Conservation (phyloP, 495 filamentous ascomycete species). For the Xylaria sp. region DNA sequence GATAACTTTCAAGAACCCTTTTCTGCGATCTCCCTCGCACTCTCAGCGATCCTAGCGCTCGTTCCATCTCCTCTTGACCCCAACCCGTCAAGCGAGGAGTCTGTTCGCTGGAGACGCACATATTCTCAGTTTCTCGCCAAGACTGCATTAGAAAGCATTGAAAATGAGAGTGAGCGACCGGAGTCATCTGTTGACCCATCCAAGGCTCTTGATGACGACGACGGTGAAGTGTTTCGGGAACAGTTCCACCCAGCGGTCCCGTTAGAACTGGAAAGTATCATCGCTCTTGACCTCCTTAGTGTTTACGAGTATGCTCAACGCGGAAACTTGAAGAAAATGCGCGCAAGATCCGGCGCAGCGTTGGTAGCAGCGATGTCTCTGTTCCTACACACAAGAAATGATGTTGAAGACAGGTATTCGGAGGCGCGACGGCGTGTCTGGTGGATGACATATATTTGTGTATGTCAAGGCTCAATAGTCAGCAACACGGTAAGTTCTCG, state of each 20-base stretch:
- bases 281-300: conserved; percentile 63
- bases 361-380: conserved; percentile 61
- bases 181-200: conserved; percentile 61
- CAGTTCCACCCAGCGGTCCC: conserved; percentile 60
- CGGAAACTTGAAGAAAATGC: conserved; percentile 68
- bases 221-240: conserved; percentile 51
- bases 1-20: conserved; percentile 55
- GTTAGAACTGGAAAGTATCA: conserved; percentile 60
- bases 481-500: conserved; percentile 59
- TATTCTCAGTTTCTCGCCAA: conserved; percentile 64
- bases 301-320: conserved; percentile 68
- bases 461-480: conserved; percentile 65
- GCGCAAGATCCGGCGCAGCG: conserved; percentile 63
- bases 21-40: conserved; percentile 61
- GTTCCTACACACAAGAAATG: conserved; percentile 55
- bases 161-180: conserved; percentile 63
- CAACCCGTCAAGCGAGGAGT: conserved; percentile 52
- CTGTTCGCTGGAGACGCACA: conserved; percentile 57
- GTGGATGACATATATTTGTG: conserved; percentile 72
- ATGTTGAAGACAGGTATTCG: conserved; percentile 55
- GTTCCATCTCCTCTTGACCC: conserved; percentile 61
- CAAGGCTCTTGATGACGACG: conserved; percentile 56
- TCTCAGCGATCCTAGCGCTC: conserved; percentile 62
- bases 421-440: conserved; percentile 64
- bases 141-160: conserved; percentile 59